Conservation (phyloP, 2,329 filamentous ascomycete genomes). For the Helminthosporium solani region DNA sequence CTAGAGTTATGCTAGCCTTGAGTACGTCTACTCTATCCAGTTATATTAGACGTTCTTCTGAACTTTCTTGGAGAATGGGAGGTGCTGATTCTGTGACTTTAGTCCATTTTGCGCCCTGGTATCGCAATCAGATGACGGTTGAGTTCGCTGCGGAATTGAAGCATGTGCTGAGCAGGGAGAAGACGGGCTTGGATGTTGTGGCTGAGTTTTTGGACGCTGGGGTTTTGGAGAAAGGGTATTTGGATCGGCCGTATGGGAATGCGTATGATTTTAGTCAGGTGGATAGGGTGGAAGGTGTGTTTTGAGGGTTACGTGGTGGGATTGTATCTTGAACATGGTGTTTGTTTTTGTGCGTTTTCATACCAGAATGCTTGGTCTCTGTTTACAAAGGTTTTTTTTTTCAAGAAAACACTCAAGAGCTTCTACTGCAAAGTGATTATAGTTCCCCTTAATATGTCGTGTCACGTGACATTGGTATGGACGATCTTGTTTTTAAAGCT, state of each 20-base stretch:
- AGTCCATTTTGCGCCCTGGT: slow-evolving; percentile 60
- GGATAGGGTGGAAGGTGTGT: slow-evolving; percentile 22
- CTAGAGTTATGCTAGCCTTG: slow-evolving; percentile 50
- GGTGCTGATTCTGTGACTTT: background rate
- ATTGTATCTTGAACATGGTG: no score
- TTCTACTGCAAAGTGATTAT: no score
- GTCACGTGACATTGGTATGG: no score
- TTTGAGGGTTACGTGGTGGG: no score
- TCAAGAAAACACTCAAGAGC: no score
- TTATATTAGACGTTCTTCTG: no score
- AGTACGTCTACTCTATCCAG: slow-evolving; percentile 26
- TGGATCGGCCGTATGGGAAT: slow-evolving; percentile 61
- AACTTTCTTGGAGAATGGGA: background rate
- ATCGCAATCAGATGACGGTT: slow-evolving; percentile 59
- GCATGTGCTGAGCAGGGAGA: slow-evolving; percentile 46
- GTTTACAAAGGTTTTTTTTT: no score
- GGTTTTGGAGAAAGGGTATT: slow-evolving; percentile 50
- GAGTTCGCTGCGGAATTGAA: slow-evolving; percentile 55
- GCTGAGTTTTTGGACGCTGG: slow-evolving; percentile 51
- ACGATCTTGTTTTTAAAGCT: no score
- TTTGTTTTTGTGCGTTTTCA: no score
- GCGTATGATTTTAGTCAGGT: slow-evolving; percentile 62
- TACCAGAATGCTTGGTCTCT: no score
- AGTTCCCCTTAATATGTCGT: no score
- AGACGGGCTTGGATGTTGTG: slow-evolving; percentile 50